A percentile compares a stretch with the other conserved stretches of the same genome.
Evolutionary conservation across 371 early-diverging fungal species (phyloP).

Genomic region (Mucor lusitanicus): DNA sequence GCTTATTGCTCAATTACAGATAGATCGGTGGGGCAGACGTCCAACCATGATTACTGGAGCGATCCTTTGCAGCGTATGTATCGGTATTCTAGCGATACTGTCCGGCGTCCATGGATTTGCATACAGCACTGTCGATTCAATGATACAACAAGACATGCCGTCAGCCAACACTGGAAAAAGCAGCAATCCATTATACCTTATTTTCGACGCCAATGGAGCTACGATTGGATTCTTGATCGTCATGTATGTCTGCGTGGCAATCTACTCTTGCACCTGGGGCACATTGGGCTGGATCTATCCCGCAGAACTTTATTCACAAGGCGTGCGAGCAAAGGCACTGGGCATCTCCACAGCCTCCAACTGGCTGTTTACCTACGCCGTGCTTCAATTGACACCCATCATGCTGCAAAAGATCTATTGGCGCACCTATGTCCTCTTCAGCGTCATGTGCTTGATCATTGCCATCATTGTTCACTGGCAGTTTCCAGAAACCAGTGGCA

Average conservation of each 20-base stretch:
- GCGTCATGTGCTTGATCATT: conserved; percentile 58
- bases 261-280: conserved; percentile 89
- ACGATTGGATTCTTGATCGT: conserved; percentile 65
- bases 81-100: conserved; percentile 52
- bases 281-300: conserved; percentile 94
- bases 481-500: conserved; percentile 84
- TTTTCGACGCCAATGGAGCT: conserved; percentile 35
- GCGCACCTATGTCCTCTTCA: conserved; percentile 70
- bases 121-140: conserved; percentile 18
- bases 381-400: conserved; percentile 66
- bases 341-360: conserved; percentile 88
- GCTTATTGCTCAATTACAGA: conserved; percentile 27
- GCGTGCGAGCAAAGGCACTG: conserved; percentile 81
- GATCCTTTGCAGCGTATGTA: conserved; percentile 44
- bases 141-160: conserved; percentile 6
- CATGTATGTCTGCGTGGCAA: conserved; percentile 72
- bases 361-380: conserved; percentile 82
- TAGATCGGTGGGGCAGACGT: conserved; percentile 73
- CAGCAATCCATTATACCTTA: conserved; percentile 27
- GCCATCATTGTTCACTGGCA: conserved; percentile 63
- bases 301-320: conserved; percentile 83
- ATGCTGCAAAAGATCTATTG: conserved; percentile 64
- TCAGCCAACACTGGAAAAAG: conserved; percentile 12
- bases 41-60: conserved; percentile 61
- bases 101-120: conserved; percentile 47